phyloP scores from a whole-genome alignment of 345 rosid genomes.

The Hypericum androsaemum region DNA sequence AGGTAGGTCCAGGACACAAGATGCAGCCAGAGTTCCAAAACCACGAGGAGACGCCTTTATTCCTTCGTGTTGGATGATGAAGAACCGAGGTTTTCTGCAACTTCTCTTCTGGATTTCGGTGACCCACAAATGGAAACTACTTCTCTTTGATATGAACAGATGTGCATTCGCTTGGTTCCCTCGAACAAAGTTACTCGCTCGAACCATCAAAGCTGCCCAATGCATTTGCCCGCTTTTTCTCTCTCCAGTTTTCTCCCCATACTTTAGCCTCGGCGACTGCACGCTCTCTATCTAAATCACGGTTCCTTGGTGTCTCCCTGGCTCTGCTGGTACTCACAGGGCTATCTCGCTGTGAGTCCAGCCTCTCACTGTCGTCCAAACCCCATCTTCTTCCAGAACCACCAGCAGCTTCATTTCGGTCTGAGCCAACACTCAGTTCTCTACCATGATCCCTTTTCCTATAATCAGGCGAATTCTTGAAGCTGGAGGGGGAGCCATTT shows the following conservation, averaged over 20 bases:
- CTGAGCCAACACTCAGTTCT: constrained; percentile 44
- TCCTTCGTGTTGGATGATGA: constrained; percentile 14
- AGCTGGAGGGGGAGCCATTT: constrained; percentile 60
- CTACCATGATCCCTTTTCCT: constrained; percentile 54
- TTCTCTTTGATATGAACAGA: constrained; percentile 8
- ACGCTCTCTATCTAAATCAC: constrained; percentile 85
- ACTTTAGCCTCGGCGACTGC: constrained; percentile 98
- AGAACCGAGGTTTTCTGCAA: constrained; percentile 18
- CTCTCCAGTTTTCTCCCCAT: constrained; percentile 99
- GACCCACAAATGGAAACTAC: constrained; percentile 15
- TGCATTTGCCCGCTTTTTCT: constrained; percentile 61
- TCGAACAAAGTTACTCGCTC: constrained; percentile 34
- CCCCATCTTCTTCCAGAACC: constrained; percentile 85
- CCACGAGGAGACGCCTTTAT: constrained; percentile 22
- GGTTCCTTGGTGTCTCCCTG: constrained; percentile 67
- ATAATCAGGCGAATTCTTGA: constrained; percentile 79
- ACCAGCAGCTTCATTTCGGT: constrained; percentile 55
- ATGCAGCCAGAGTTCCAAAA: constrained; percentile 23
- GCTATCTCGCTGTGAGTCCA: constrained; percentile 62
- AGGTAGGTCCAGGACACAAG: constrained; percentile 14
- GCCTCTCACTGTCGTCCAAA: constrained; percentile 47
- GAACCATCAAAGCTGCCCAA: constrained; percentile 69
- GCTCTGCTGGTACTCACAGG: constrained; percentile 53
- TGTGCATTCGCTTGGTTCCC: neutral
- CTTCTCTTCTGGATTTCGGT: constrained; percentile 12